Evolutionary conservation across 2,329 filamentous ascomycete species (phyloP).

Genomic region (Paecilomyces sp.): DNA sequence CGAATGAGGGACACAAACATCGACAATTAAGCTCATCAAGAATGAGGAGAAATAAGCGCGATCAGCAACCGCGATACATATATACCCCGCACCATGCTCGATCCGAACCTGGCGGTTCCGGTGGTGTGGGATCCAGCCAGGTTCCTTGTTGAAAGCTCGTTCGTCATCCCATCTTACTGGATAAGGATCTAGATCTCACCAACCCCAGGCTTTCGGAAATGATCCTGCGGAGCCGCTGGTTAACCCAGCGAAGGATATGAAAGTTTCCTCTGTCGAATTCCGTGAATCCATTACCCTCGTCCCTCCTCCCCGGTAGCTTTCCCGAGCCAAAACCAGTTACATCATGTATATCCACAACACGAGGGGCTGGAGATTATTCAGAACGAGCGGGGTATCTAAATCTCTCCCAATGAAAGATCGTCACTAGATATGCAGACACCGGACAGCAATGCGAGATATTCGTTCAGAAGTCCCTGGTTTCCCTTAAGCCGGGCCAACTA

Average conservation of each 20-base stretch:
- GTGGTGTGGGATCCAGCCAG: background rate
- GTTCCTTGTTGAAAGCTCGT: background rate
- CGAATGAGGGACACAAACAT: background rate
- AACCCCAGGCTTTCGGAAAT: background rate
- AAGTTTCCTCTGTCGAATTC: background rate
- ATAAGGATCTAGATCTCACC: background rate
- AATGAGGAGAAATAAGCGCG: background rate
- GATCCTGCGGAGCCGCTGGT: background rate
- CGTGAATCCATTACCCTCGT: too few relatives aligned
- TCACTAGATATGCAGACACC: too few relatives aligned
- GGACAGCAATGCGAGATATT: too few relatives aligned
- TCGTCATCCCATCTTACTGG: background rate
- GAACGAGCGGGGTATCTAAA: background rate
- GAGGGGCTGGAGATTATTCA: background rate
- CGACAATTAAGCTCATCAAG: background rate
- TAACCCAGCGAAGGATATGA: background rate
- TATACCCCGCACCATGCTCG: background rate
- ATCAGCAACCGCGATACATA: background rate
- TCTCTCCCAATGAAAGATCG: background rate
- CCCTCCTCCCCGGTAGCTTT: background rate
- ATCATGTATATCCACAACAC: background rate
- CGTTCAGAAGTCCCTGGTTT: too few relatives aligned
- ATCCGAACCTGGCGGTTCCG: background rate
- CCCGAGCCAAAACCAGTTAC: background rate
- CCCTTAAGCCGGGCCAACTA: too few relatives aligned